Evolutionary conservation across 2,329 filamentous ascomycete species (phyloP), one percentile per base, ranked within the genome.

Genomic region (Fusarium globosum): DNA sequence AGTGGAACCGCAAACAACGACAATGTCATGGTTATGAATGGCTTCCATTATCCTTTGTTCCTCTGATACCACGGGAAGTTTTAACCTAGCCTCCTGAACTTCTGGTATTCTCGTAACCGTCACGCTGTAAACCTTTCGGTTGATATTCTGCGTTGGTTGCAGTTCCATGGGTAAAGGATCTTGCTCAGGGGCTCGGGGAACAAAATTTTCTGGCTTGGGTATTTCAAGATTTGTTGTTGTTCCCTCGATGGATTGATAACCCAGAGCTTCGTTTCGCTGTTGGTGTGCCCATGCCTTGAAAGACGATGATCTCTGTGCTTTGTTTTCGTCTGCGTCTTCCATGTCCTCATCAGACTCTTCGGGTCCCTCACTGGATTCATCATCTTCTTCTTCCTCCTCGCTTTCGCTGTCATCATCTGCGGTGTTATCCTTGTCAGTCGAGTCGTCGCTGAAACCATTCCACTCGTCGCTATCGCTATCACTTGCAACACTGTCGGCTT

Each of bases 11-110:
- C 96, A 98, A 13, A 99, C 90, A 16, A 99, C 93, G 3, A 98
- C 93, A 7, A 94, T 91, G 59, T 96, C 89, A 80, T 98, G 93
- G 80, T 96, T 96, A 82, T 98, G 93, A 55, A 99, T 94, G 2
- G 95, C 95, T 82, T 99, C 96, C 95, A 99, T 98, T 36, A 99
- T 95, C 78, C 93, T 95, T 80, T 99, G 96, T 82, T 99, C 96
- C 81, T 98, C 95, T 4, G 94, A 94, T 4, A 98, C 94, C 2
- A 99, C 94, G 0, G 96, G 96, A 21, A 99, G 87, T 63, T 93
- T 90, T 52, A 97, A 82, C 18, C 96, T 91, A 16, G 92, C 90
- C 53, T 92, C 89, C 80, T 98, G 94, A 28, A 98, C 93, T 23
- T 93, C 91, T 10, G 91, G 84, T 1, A 89, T 85, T 65, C 96